Conservation (phyloP, 2,329 filamentous ascomycete genomes). For the Ceratocystis ficicola region DNA sequence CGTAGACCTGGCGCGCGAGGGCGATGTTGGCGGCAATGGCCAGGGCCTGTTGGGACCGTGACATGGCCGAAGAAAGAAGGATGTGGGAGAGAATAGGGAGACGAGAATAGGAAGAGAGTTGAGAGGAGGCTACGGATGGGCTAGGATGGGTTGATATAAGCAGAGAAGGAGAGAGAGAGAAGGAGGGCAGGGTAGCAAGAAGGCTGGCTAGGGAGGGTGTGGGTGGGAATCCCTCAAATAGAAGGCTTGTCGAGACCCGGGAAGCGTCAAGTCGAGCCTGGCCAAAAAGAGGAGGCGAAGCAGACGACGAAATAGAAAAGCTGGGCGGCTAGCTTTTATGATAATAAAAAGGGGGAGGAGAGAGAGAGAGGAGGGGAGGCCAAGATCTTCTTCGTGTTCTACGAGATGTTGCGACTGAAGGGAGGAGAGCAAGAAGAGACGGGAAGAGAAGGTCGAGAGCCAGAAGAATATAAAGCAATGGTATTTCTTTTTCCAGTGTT, state of each 20-base stretch:
- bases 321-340: neutral
- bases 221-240: neutral
- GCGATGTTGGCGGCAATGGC: conserved; percentile 20
- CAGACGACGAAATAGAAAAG: neutral
- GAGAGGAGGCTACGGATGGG: neutral
- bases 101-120: neutral
- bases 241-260: neutral
- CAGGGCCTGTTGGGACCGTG: conserved; percentile 12
- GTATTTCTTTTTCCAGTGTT: neutral
- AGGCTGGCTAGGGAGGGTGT: neutral
- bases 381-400: neutral
- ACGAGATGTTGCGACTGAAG: no score
- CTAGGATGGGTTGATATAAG: neutral
- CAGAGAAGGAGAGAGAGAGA: neutral
- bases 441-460: neutral
- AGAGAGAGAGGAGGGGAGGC: neutral
- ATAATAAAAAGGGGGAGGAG: neutral
- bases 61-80: neutral
- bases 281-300: neutral
- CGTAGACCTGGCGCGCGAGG: conserved; percentile 21
- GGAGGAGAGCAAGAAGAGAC: no score
- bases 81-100: neutral
- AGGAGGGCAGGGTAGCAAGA: neutral
- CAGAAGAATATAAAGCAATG: neutral
- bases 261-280: neutral